phyloP scores from a whole-genome alignment of 2,329 filamentous ascomycete species.

The Scleromitrula shiraiana region DNA sequence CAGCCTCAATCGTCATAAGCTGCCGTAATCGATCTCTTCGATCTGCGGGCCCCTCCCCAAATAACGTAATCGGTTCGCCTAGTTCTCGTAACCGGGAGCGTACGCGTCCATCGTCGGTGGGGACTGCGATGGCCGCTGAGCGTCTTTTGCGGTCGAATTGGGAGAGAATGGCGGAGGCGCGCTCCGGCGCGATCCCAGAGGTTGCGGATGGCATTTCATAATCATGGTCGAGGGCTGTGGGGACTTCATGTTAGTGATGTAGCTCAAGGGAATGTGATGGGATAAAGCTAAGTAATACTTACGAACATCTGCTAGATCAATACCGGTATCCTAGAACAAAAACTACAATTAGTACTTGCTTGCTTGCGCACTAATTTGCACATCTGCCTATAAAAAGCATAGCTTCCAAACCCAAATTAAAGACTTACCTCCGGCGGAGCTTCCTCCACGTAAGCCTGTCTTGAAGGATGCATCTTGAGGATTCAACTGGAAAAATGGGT shows the following conservation, averaged over 20 bases:
- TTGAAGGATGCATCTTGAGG: conserved; percentile 67
- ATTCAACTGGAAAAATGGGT: too few relatives aligned
- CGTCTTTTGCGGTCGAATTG: conserved; percentile 89
- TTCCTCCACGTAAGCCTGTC: conserved; percentile 92
- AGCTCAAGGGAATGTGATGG: conserved; percentile 15
- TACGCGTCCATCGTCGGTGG: conserved; percentile 86
- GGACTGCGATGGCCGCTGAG: conserved; percentile 82
- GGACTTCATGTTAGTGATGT: conserved; percentile 23
- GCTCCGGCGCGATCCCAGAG: conserved; percentile 28
- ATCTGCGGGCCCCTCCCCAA: conserved; percentile 82
- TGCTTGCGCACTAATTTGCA: conserved; percentile 1
- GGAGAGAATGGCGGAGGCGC: conserved; percentile 29
- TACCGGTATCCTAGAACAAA: conserved; percentile 34
- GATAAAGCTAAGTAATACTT: conserved; percentile 32
- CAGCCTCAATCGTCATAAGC: conserved; percentile 65
- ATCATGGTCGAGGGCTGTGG: conserved; percentile 63
- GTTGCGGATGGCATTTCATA: conserved; percentile 43
- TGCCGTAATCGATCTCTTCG: conserved; percentile 80
- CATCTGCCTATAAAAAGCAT: neutral
- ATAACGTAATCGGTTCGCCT: conserved; percentile 89
- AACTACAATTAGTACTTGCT: conserved; percentile 4
- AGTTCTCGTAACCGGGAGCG: conserved; percentile 73
- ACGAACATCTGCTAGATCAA: conserved; percentile 57
- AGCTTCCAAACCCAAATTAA: neutral
- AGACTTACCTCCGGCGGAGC: conserved; percentile 56